Conservation (phyloP, 1,139 yeast genomes). For the Candida glucosophila region DNA sequence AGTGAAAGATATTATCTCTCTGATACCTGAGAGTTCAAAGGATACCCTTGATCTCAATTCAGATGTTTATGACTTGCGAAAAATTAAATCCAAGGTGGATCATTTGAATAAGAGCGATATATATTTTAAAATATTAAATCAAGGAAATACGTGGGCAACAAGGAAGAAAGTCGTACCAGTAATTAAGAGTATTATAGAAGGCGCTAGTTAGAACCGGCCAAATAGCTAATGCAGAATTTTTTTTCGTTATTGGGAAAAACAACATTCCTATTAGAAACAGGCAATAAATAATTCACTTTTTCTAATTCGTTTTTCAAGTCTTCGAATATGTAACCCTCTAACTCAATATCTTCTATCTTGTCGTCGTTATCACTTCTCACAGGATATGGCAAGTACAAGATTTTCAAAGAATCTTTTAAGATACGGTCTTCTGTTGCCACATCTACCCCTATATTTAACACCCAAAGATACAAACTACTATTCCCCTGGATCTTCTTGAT, state of each 20-base stretch:
- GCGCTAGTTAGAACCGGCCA: conserved; percentile 7
- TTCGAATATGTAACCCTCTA: conserved; percentile 18
- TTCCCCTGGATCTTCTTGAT: conserved; percentile 55
- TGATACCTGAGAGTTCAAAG: conserved; percentile 17
- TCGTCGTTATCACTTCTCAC: no score
- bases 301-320: conserved; percentile 18
- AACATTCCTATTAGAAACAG: conserved; percentile 16
- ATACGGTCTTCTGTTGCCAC: conserved; percentile 11
- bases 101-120: no score
- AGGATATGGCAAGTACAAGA: no score
- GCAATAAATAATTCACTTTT: conserved; percentile 19
- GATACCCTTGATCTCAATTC: conserved; percentile 24
- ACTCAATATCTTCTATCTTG: no score
- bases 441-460: conserved; percentile 42
- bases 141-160: conserved; percentile 52
- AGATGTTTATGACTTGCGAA: conserved; percentile 6
- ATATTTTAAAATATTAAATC: conserved; percentile 34
- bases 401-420: conserved; percentile 28
- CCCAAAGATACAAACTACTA: conserved; percentile 59
- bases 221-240: conserved; percentile 16
- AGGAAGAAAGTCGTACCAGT: conserved; percentile 81
- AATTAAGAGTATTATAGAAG: conserved; percentile 26
- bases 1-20: conserved; percentile 10
- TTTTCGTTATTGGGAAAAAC: conserved; percentile 9
- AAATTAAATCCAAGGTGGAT: no score